A percentile compares a stretch with the other conserved stretches of the same genome.
Evolutionary conservation across 768 basidiomycete genomes (phyloP).

Genomic region (Agrocybe chaxingu): DNA sequence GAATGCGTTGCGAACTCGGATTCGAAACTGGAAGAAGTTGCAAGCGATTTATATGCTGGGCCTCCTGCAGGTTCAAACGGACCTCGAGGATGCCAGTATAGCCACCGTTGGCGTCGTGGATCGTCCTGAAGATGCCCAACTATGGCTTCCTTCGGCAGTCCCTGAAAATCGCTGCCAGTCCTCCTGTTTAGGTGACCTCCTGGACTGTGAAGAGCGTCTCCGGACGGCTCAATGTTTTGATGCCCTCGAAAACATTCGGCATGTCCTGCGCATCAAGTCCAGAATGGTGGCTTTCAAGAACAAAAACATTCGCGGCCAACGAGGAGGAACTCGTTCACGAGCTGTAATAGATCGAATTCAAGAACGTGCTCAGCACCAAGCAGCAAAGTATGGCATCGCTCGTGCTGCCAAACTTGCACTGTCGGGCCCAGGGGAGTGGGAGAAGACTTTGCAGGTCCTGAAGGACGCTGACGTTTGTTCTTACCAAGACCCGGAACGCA

Average conservation of each 20-base stretch:
- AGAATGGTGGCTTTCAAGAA: slow-evolving; percentile 3
- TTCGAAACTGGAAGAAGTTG: not conserved
- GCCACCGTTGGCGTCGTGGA: not conserved
- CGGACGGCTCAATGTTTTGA: not conserved
- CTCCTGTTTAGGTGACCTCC: not conserved
- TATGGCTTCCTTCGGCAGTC: not conserved
- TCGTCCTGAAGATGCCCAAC: not conserved
- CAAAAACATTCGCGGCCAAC: not conserved
- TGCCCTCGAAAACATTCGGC: not conserved
- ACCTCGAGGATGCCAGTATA: not conserved
- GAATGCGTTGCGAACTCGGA: not conserved
- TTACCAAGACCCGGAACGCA: slow-evolving; percentile 3
- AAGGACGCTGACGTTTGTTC: no score
- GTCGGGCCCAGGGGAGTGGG: slow-evolving; percentile 6
- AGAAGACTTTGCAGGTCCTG: slow-evolving; percentile 4
- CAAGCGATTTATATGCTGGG: slow-evolving; percentile 1
- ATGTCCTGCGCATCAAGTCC: slow-evolving; percentile 6
- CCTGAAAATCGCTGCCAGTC: not conserved
- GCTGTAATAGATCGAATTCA: not conserved
- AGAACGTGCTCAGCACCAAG: no score
- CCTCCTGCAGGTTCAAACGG: not conserved
- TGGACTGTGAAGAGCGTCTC: not conserved
- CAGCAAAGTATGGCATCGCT: not conserved
- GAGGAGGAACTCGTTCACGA: slow-evolving; percentile 8
- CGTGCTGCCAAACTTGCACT: no score